These are phyloP conservation scores for Apiospora koreana DNA, from an alignment of 2,329 filamentous ascomycete genomes.

Conservation along the genomic window DNA sequence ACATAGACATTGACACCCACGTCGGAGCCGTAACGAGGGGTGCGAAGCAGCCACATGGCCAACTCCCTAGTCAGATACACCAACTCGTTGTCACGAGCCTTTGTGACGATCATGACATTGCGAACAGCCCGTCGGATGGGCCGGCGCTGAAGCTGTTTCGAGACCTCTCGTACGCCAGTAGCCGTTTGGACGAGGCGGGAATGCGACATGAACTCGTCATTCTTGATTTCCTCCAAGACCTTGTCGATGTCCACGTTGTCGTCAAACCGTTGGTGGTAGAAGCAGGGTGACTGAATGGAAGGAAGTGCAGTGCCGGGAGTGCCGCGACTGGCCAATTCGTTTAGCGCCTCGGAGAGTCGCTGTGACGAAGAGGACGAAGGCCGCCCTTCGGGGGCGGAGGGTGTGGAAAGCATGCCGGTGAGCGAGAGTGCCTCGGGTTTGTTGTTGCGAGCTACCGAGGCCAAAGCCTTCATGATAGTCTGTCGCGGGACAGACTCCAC, in stretches of 20 bases:
- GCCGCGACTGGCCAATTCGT: conserved; percentile 50
- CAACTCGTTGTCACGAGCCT: conserved; percentile 91
- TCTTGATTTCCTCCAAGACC: conserved; percentile 91
- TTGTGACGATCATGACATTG: conserved; percentile 98
- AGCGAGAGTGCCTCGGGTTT: conserved; percentile 66
- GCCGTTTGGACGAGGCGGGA: conserved; percentile 93
- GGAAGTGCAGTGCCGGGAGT: conserved; percentile 57
- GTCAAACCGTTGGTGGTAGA: conserved; percentile 96
- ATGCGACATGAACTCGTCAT: conserved; percentile 88
- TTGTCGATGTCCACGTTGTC: conserved; percentile 94
- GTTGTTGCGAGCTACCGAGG: conserved; percentile 63
- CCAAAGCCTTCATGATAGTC: conserved; percentile 80
- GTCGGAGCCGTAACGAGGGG: conserved; percentile 84
- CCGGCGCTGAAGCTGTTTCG: conserved; percentile 88
- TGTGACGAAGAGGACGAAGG: conserved; percentile 53
- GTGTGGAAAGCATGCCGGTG: conserved; percentile 57
- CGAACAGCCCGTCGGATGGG: conserved; percentile 90
- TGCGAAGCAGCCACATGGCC: conserved; percentile 82
- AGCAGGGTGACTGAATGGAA: conserved; percentile 87
- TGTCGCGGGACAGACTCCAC: conserved; percentile 73
- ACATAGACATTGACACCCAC: conserved; percentile 97
- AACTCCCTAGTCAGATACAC: conserved; percentile 88
- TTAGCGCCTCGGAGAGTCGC: conserved; percentile 63
- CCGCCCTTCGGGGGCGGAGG: conserved; percentile 34
- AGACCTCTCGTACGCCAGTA: conserved; percentile 91